Evolutionary conservation across 2,329 filamentous ascomycete species (phyloP).

Genomic region (Curvularia lunata): DNA sequence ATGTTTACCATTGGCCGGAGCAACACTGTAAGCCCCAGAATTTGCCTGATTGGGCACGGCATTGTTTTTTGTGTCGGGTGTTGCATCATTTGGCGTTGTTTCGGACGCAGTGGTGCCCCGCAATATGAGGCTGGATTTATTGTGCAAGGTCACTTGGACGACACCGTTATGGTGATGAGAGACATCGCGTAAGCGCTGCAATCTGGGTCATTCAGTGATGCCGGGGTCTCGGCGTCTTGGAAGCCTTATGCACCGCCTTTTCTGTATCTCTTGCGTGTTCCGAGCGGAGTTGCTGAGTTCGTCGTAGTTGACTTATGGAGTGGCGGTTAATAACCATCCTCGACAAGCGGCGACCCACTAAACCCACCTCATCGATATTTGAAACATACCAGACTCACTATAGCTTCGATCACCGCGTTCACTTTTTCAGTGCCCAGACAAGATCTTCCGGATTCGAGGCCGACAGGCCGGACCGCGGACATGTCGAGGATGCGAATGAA

Average conservation of each 20-base stretch:
- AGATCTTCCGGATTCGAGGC: not conserved
- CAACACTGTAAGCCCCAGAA: conserved; percentile 21
- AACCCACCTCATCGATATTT: conserved; percentile 6
- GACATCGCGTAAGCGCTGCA: not conserved
- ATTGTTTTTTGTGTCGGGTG: conserved; percentile 19
- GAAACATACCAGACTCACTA: conserved; percentile 17
- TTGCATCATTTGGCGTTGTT: conserved; percentile 26
- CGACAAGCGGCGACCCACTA: not conserved
- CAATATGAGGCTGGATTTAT: conserved; percentile 12
- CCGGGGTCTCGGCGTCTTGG: not conserved
- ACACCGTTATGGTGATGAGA: not conserved
- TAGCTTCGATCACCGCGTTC: not conserved
- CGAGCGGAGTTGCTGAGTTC: not conserved
- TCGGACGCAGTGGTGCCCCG: conserved; percentile 23
- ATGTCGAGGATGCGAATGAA: conserved; percentile 3
- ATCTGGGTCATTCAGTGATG: not conserved
- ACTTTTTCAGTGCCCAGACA: not conserved
- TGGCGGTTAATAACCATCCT: conserved; percentile 4
- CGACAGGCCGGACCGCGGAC: not conserved
- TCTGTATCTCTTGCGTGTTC: not conserved
- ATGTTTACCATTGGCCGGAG: conserved; percentile 21
- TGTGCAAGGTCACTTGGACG: conserved; percentile 6
- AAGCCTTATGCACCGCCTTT: not conserved
- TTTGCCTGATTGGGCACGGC: conserved; percentile 27
- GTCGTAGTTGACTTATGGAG: not conserved